Conservation (phyloP, 2,329 filamentous ascomycete genomes). For the Diaporthe nobilis region DNA sequence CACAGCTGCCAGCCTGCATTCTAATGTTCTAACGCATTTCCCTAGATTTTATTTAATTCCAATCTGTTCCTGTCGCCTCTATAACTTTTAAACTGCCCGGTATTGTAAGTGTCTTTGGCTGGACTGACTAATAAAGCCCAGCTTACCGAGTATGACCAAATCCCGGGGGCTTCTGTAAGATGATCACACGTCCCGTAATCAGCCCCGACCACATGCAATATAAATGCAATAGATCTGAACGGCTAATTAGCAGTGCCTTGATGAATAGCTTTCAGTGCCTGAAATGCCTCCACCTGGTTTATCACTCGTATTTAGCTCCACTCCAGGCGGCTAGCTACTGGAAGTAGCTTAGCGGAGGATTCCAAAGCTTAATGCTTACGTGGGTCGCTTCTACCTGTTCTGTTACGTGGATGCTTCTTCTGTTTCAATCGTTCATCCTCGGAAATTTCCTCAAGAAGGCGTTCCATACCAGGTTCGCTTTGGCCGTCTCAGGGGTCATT, state of each 20-base stretch:
- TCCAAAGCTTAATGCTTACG: not conserved
- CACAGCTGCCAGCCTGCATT: too few species aligned
- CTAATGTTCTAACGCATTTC: too few species aligned
- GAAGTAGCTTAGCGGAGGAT: slow-evolving; percentile 1
- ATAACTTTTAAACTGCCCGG: too few species aligned
- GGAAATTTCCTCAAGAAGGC: not conserved
- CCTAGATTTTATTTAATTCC: too few species aligned
- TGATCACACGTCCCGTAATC: not conserved
- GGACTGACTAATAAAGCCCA: not conserved
- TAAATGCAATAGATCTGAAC: not conserved
- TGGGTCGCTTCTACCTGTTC: not conserved
- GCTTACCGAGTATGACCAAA: not conserved
- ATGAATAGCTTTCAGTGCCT: not conserved
- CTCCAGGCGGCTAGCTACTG: not conserved
- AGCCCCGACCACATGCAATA: not conserved
- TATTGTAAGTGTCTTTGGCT: not conserved
- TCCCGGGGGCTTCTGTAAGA: not conserved
- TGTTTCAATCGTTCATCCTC: not conserved
- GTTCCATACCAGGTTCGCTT: not conserved
- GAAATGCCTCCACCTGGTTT: not conserved
- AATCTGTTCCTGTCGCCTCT: too few species aligned
- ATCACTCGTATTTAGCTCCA: not conserved
- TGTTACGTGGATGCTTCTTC: not conserved
- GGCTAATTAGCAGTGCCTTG: not conserved
- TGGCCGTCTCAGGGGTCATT: not conserved